phyloP scores from a whole-genome alignment of 441 rosid genomes.

The Populus hybrid region DNA sequence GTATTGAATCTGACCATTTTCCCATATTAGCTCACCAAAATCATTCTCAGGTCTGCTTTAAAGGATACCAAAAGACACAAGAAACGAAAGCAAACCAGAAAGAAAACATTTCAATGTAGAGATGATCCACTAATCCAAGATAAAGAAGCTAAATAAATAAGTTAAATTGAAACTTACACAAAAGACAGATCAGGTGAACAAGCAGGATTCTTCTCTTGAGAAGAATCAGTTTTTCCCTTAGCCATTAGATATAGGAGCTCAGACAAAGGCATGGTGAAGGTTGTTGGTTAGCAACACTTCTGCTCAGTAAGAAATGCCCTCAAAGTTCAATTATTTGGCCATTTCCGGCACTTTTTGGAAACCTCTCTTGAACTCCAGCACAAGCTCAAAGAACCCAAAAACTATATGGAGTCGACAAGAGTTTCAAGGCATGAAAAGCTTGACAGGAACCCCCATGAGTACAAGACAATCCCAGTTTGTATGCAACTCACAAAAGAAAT shows the following conservation, averaged over 20 bases:
- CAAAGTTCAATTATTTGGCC: slow-evolving; percentile 25
- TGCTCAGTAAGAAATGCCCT: slow-evolving; percentile 16
- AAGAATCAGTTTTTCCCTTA: slow-evolving; percentile 47
- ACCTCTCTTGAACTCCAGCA: slow-evolving; percentile 21
- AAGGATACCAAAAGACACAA: background rate
- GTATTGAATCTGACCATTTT: slow-evolving; percentile 77
- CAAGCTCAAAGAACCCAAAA: slow-evolving; percentile 35
- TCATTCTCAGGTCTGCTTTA: slow-evolving; percentile 64
- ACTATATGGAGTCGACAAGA: slow-evolving; percentile 19
- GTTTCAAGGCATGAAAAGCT: slow-evolving; percentile 20
- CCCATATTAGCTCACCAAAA: slow-evolving; percentile 70
- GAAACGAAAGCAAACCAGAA: slow-evolving; percentile 7
- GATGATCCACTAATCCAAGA: background rate
- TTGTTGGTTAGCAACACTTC: slow-evolving; percentile 10
- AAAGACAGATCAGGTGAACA: slow-evolving; percentile 41
- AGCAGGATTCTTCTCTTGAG: slow-evolving; percentile 43
- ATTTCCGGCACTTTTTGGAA: slow-evolving; percentile 18
- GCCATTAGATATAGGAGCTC: slow-evolving; percentile 56
- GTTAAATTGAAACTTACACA: slow-evolving; percentile 41
- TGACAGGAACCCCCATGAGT: slow-evolving; percentile 16
- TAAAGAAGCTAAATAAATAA: background rate
- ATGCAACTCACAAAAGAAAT: background rate
- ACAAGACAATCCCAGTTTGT: slow-evolving; percentile 26
- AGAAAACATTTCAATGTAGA: background rate
- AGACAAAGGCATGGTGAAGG: slow-evolving; percentile 67